Percentiles rank a stretch among this genome's conserved stretches.
phyloP scores from a whole-genome alignment of 164 flowering plant genomes.

The Piper betle region DNA sequence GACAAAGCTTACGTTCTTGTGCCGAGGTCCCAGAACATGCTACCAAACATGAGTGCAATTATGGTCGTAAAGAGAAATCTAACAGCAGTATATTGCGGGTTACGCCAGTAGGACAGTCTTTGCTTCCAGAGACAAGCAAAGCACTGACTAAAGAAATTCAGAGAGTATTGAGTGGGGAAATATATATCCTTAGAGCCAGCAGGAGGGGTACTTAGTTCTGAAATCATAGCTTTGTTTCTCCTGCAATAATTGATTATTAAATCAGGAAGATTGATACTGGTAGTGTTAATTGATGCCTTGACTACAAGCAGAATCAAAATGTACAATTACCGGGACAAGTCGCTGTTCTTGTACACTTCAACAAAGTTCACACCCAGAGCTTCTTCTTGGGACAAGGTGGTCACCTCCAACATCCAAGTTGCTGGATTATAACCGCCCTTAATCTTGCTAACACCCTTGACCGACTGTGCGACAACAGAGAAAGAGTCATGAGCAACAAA shows the following conservation, averaged over 20 bases:
- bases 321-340: slow-evolving; percentile 16
- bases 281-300: background rate
- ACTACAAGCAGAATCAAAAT: background rate
- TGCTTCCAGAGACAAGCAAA: slow-evolving; percentile 49
- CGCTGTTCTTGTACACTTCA: slow-evolving; percentile 23
- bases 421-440: slow-evolving; percentile 35
- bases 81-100: slow-evolving; percentile 40
- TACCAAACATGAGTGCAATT: slow-evolving; percentile 37
- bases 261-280: background rate
- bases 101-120: slow-evolving; percentile 39
- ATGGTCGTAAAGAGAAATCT: slow-evolving; percentile 35
- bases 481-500: background rate
- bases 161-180: slow-evolving; percentile 33
- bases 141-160: slow-evolving; percentile 33
- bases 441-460: slow-evolving; percentile 26
- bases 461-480: slow-evolving; percentile 9
- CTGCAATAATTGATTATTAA: slow-evolving; percentile 14
- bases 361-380: slow-evolving; percentile 19
- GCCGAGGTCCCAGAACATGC: slow-evolving; percentile 37
- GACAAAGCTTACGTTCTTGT: slow-evolving; percentile 15
- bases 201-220: slow-evolving; percentile 30
- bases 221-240: slow-evolving; percentile 40
- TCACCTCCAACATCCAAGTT: slow-evolving; percentile 41
- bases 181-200: slow-evolving; percentile 30
- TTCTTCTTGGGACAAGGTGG: slow-evolving; percentile 22